These are phyloP conservation scores for Glaciozyma antarctica DNA, from an alignment of 768 basidiomycete species.

Conservation along the genomic window DNA sequence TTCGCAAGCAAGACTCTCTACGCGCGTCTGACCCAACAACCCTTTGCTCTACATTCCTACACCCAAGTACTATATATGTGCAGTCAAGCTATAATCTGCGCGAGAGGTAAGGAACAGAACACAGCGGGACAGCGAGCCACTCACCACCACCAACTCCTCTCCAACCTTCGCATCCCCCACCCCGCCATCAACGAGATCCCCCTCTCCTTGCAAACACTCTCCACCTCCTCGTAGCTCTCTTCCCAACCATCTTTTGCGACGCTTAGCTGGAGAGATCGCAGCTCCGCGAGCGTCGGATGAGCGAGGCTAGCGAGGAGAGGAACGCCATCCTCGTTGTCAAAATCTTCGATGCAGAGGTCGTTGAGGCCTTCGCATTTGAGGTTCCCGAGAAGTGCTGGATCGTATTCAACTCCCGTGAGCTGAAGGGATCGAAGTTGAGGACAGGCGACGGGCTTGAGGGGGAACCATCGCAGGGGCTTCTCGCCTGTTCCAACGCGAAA, in stretches of 20 bases:
- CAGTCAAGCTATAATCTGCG: too few species aligned
- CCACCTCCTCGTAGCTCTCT: background rate
- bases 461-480: slow-evolving; percentile 13
- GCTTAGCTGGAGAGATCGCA: slow-evolving; percentile 4
- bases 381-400: background rate
- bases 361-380: background rate
- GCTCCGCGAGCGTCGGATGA: background rate
- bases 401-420: slow-evolving; percentile 19
- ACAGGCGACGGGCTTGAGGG: background rate
- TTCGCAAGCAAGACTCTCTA: background rate
- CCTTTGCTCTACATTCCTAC: too few species aligned
- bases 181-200: background rate
- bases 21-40: too few species aligned
- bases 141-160: slow-evolving; percentile 1
- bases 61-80: too few species aligned
- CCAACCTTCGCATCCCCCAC: background rate
- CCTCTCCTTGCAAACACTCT: background rate
- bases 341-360: slow-evolving; percentile 23
- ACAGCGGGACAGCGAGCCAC: too few species aligned
- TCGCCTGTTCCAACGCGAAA: background rate
- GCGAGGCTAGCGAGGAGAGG: slow-evolving; percentile 4
- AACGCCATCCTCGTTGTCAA: slow-evolving; percentile 2
- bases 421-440: slow-evolving; percentile 9
- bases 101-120: too few species aligned
- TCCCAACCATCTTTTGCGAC: background rate